These are phyloP conservation scores for Nannizziopsis arthrosporioides DNA, from an alignment of 2,329 filamentous ascomycete species.

Conservation along the genomic window DNA sequence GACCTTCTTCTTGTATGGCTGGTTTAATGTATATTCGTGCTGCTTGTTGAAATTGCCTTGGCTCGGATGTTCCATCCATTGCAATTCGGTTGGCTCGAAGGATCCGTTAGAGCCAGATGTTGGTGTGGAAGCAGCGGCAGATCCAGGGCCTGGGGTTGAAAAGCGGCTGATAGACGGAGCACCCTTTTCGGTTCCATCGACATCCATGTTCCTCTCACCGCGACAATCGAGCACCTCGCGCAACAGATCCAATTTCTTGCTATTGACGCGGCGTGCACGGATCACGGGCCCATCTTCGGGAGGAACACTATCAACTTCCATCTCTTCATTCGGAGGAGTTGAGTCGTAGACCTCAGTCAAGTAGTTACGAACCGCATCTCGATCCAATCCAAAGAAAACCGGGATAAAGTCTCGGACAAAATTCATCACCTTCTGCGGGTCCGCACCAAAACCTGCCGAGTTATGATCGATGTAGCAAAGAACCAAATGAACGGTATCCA, in stretches of 20 bases:
- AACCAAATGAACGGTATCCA: conserved; percentile 40
- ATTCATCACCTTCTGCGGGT: conserved; percentile 61
- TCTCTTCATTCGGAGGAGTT: conserved; percentile 62
- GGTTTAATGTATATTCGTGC: conserved; percentile 60
- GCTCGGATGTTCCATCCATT: conserved; percentile 51
- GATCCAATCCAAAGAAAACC: conserved; percentile 62
- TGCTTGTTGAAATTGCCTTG: conserved; percentile 41
- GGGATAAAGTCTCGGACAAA: conserved; percentile 69
- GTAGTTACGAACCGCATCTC: conserved; percentile 55
- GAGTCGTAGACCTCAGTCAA: conserved; percentile 58
- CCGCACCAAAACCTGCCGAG: conserved; percentile 42
- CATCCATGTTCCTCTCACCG: conserved; percentile 56
- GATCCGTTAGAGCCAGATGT: conserved; percentile 30
- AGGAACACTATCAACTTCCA: conserved; percentile 58
- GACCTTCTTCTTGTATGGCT: conserved; percentile 65
- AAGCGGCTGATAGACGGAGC: conserved; percentile 71
- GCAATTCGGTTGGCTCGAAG: conserved; percentile 41
- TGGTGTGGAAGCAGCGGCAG: conserved; percentile 25
- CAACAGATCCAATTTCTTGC: conserved; percentile 65
- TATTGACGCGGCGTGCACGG: conserved; percentile 52
- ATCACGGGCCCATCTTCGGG: conserved; percentile 61
- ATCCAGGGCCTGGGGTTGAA: conserved; percentile 73
- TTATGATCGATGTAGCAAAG: conserved; percentile 38
- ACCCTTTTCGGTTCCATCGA: conserved; percentile 63
- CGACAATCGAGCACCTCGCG: conserved; percentile 74